Evolutionary conservation across 768 basidiomycete genomes (phyloP), one percentile per base, ranked within the genome.

Genomic region (Lactarius sp.): DNA sequence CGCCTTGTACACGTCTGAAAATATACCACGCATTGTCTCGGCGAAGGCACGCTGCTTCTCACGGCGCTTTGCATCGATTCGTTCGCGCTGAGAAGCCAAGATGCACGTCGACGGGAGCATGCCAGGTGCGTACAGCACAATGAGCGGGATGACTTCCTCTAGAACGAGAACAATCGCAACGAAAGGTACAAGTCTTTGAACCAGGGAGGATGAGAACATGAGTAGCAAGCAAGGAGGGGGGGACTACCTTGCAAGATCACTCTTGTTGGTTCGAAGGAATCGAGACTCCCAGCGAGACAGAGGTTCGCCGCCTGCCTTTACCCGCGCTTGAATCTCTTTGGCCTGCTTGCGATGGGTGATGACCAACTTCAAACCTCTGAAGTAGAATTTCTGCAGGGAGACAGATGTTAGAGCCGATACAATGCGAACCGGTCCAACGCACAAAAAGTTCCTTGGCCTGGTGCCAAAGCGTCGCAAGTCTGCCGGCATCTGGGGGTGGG

Each of bases 51-150:
- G 77, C 69, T 85, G 75, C 60, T 70, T 73, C 42, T 83, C 70
- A 74, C 80, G 68, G 70, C 79, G 73, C 76, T 84, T 78, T 72
- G 79, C 66, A 72, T 78, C 71, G 75, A 87, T 78, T 76, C 93
- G 76, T 77, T 87, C 72, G 42, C 80, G 84, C 75, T 94, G 92
- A 13, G 88, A 85, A 1, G 92, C 89, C 6, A 94, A 81, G 59
- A 94, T 80, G 71, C 91, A 93, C 0, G 92, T 94, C 3, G 91
- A 93, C 0, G 92, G 92, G 33, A 94, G 83, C 77, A 92, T 81
- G 71, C 82, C 83, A 2, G 92, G 92, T n/a, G 83, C 85, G 70
- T 90, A 94, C 64, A 94, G 83, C 33, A 90, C 90, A 65, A 93
- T 83, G 65, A 94, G 79, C 14, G 92, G 92, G 60, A 94, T 83